Conservation (phyloP, 176 grass and related monocot species). For the Phoenix roebelenii region DNA sequence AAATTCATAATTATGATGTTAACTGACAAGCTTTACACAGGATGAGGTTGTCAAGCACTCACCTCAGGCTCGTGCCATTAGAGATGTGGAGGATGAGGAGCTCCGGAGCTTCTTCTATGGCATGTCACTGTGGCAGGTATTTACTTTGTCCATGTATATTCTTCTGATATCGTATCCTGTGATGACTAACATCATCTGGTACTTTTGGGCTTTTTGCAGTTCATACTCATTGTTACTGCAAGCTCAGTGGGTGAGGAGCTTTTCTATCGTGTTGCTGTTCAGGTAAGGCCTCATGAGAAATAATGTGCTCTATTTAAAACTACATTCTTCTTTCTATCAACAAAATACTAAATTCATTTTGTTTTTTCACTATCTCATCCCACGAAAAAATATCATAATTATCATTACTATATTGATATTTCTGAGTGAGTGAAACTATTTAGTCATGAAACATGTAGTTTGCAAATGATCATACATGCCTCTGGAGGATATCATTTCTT, state of each 20-base stretch:
- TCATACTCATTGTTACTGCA: constrained; percentile 74
- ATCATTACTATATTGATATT: too few species aligned
- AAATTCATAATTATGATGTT: neutral
- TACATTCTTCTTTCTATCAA: too few species aligned
- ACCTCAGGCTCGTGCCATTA: constrained; percentile 89
- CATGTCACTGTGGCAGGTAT: constrained; percentile 93
- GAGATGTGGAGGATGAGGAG: constrained; percentile 96
- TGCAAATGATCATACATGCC: too few species aligned
- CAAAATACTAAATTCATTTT: too few species aligned
- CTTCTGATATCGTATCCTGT: too few species aligned
- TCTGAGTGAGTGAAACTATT: too few species aligned
- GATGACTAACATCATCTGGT: neutral
- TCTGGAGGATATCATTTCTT: too few species aligned
- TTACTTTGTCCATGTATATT: neutral
- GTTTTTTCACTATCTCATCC: too few species aligned
- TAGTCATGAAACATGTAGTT: too few species aligned
- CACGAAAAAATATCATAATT: too few species aligned
- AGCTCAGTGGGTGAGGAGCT: constrained; percentile 89
- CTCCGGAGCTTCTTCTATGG: constrained; percentile 93
- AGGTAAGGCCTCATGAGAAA: constrained; percentile 27
- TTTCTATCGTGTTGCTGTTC: constrained; percentile 82
- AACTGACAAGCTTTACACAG: constrained; percentile 21
- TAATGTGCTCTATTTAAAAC: too few species aligned
- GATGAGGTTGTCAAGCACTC: constrained; percentile 98
- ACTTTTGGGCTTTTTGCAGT: constrained; percentile 26